Percentiles rank a stretch among this genome's conserved stretches.
phyloP scores from a whole-genome alignment of 2,329 filamentous ascomycete species.

The Penicillium sp. region DNA sequence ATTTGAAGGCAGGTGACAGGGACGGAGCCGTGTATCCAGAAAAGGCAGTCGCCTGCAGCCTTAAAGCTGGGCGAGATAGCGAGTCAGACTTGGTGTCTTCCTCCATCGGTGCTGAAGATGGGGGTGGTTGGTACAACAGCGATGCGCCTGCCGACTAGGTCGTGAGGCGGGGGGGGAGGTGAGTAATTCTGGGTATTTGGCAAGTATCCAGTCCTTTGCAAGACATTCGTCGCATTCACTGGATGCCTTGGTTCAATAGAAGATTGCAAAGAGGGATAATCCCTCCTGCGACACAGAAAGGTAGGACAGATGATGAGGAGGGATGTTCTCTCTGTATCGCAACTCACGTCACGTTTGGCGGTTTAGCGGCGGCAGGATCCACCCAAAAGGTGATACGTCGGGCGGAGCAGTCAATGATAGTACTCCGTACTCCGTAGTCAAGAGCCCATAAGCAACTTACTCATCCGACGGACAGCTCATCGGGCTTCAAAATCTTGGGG shows the following conservation, averaged over 20 bases:
- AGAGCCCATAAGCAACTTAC: background rate
- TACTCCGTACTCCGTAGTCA: background rate
- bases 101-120: slow-evolving; percentile 32
- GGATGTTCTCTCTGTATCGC: slow-evolving; percentile 9
- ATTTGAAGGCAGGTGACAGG: slow-evolving; percentile 53
- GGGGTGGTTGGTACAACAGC: background rate
- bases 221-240: background rate
- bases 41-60: slow-evolving; percentile 31
- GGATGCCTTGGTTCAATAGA: background rate
- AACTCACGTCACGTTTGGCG: slow-evolving; percentile 26
- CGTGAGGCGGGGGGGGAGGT: background rate
- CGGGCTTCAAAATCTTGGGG: background rate
- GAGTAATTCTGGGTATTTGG: slow-evolving; percentile 1
- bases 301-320: slow-evolving; percentile 12
- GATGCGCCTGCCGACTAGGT: slow-evolving; percentile 8
- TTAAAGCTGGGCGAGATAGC: slow-evolving; percentile 26
- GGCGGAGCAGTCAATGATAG: slow-evolving; percentile 2
- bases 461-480: slow-evolving; percentile 4
- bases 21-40: slow-evolving; percentile 33
- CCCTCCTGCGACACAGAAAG: slow-evolving; percentile 5
- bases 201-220: background rate
- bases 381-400: slow-evolving; percentile 21
- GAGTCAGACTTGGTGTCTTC: slow-evolving; percentile 25
- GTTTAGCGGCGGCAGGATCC: slow-evolving; percentile 16
- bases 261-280: slow-evolving; percentile 2